phyloP scores from a whole-genome alignment of 2,329 filamentous ascomycete genomes.

The Fusarium nisikadoi region DNA sequence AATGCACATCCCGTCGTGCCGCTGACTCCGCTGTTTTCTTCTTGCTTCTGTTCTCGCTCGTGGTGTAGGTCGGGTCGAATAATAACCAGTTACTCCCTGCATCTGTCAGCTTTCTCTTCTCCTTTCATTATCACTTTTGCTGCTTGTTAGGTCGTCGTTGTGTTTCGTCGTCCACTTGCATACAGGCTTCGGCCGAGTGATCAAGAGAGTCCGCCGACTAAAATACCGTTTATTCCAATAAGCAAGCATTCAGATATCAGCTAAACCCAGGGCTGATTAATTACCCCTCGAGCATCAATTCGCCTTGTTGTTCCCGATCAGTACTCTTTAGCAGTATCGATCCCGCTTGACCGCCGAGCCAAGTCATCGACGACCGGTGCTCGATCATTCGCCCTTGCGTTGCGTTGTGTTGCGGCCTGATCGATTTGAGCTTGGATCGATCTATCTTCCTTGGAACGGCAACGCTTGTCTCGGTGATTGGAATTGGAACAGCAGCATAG shows the following conservation, averaged over 20 bases:
- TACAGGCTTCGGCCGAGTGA: constrained; percentile 32
- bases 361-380: constrained; percentile 7
- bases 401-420: constrained; percentile 13
- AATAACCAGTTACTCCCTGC: constrained; percentile 13
- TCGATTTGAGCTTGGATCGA: constrained; percentile 30
- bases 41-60: constrained; percentile 10
- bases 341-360: constrained; percentile 1
- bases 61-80: constrained; percentile 23
- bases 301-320: not conserved
- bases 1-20: constrained; percentile 31
- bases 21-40: constrained; percentile 18
- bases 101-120: constrained; percentile 13
- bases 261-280: not conserved
- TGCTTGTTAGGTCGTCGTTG: constrained; percentile 9
- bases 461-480: constrained; percentile 27
- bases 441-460: constrained; percentile 6
- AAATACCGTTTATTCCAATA: not conserved
- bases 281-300: constrained; percentile 3
- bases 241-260: not conserved
- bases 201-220: constrained; percentile 15
- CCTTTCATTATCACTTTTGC: constrained; percentile 10
- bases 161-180: constrained; percentile 21
- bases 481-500: constrained; percentile 9
- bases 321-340: not conserved
- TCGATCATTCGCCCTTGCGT: constrained; percentile 32